phyloP scores from a whole-genome alignment of 306 rosid species.

The Trifolium dubium region DNA sequence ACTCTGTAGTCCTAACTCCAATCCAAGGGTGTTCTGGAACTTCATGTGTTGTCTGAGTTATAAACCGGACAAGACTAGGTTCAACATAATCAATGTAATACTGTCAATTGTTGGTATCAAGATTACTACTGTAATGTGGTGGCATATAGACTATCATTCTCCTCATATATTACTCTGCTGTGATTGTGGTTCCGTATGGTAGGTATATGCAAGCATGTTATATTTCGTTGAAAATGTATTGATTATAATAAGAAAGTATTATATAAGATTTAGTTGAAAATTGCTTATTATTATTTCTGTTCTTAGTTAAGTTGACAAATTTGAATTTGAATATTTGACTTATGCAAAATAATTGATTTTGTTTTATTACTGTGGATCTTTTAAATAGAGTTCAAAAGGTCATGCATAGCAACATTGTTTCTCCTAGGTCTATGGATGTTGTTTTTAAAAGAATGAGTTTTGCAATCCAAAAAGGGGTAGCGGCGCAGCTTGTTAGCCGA shows the following conservation, averaged over 20 bases:
- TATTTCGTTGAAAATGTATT: constrained; percentile 6
- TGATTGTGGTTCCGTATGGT: constrained; percentile 15
- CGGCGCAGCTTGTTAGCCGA: too few species aligned
- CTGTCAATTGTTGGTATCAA: constrained; percentile 18
- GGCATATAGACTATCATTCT: constrained; percentile 13
- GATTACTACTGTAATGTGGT: not conserved
- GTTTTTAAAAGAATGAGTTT: too few species aligned
- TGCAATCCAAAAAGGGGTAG: too few species aligned
- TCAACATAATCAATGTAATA: constrained; percentile 14
- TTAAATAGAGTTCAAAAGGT: too few species aligned
- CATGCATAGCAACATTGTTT: too few species aligned
- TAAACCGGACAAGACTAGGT: constrained; percentile 3
- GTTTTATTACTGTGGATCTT: not conserved
- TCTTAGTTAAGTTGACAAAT: constrained; percentile 21
- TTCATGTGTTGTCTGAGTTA: constrained; percentile 20
- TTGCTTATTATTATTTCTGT: constrained; percentile 13
- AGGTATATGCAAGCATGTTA: constrained; percentile 26
- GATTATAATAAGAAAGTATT: constrained; percentile 5
- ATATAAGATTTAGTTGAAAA: constrained; percentile 2
- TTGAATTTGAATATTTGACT: constrained; percentile 21
- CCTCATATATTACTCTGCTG: constrained; percentile 12
- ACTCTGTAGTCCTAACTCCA: not conserved
- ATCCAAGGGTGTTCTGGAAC: not conserved
- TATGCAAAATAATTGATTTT: constrained; percentile 16
- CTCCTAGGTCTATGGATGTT: too few species aligned